Percentiles rank a stretch among this genome's conserved stretches.
These are phyloP conservation scores for Cicer arietinum DNA, from an alignment of 306 rosid genomes.

Conservation along the genomic window DNA sequence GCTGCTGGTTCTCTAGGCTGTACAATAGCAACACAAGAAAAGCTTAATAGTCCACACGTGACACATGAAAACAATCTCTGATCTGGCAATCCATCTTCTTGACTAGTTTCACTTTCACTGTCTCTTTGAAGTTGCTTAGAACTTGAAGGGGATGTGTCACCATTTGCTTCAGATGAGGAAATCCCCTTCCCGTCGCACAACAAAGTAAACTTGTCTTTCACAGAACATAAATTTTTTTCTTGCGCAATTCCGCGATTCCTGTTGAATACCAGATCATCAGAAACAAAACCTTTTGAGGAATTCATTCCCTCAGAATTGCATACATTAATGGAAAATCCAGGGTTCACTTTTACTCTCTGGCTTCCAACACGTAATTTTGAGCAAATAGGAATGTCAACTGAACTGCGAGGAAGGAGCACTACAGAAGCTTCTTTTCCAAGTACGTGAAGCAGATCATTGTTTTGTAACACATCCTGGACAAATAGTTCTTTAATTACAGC, in stretches of 20 bases:
- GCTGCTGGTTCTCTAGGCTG: constrained; percentile 91
- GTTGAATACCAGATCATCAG: constrained; percentile 67
- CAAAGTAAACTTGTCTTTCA: constrained; percentile 61
- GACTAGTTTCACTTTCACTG: constrained; percentile 51
- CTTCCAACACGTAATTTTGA: constrained; percentile 84
- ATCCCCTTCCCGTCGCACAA: constrained; percentile 56
- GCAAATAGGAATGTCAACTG: constrained; percentile 76
- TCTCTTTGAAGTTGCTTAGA: constrained; percentile 51
- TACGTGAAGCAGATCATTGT: constrained; percentile 77
- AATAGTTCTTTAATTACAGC: constrained; percentile 84
- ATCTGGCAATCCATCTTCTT: constrained; percentile 73
- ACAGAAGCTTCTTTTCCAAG: constrained; percentile 79
- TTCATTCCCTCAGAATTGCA: constrained; percentile 61
- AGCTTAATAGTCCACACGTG: constrained; percentile 92
- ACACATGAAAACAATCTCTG: constrained; percentile 95
- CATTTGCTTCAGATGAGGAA: constrained; percentile 55
- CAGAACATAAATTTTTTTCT: constrained; percentile 59
- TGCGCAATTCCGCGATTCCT: constrained; percentile 59
- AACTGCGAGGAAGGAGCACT: constrained; percentile 88
- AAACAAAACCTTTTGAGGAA: constrained; percentile 64
- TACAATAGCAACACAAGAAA: constrained; percentile 90
- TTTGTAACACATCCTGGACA: constrained; percentile 73
- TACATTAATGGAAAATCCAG: constrained; percentile 55
- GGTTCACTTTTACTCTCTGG: constrained; percentile 57
- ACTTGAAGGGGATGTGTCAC: constrained; percentile 52